Evolutionary conservation across 306 rosid genomes (phyloP), one percentile per base, ranked within the genome.

Genomic region (Prunus mira): DNA sequence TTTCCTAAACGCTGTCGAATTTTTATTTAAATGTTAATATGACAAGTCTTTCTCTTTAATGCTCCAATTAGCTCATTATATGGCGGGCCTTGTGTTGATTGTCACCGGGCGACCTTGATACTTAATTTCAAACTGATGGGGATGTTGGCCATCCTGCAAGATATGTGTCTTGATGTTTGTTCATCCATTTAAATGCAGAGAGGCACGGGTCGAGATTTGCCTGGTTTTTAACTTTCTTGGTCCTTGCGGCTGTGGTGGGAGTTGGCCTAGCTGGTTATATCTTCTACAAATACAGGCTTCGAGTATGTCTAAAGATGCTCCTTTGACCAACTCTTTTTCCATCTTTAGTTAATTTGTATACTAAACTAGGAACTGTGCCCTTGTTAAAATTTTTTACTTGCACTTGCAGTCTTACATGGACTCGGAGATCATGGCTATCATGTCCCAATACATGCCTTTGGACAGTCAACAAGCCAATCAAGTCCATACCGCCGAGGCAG

Each of bases 401-500:
- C 49, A 65, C 77, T 71, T 76, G 51, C 81, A 94, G 98, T 87
- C 95, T 64, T 92, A 94, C 93, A 92, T 94, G 98, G 97, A 94
- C 80, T 86, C 98, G 0, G 98, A 94, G 92, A 89, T 94, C 75
- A 92, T 86, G 98, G 86, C 98, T 62, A 94, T 94, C 82, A 92
- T 94, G 98, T 90, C 97, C 57, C 97, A 94, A 32, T 94, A 94
- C 91, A 94, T 94, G 98, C 98, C 97, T 55, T 75, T 94, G 3
- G 98, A 94, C 77, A 72, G 77, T 78, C 83, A 94, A 72, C 89
- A 85, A 19, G 80, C 84, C 18, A 85, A 82, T 51, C 88, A 83
- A 68, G 93, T 82, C 75, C 96, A 81, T 7, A 57, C 69, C 11
- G 93, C 63, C 3, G 97, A 89, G 69, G 51, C 87, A 55, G 90